These are phyloP conservation scores for Geosmithia flava DNA, from an alignment of 2,329 filamentous ascomycete genomes.

Conservation along the genomic window DNA sequence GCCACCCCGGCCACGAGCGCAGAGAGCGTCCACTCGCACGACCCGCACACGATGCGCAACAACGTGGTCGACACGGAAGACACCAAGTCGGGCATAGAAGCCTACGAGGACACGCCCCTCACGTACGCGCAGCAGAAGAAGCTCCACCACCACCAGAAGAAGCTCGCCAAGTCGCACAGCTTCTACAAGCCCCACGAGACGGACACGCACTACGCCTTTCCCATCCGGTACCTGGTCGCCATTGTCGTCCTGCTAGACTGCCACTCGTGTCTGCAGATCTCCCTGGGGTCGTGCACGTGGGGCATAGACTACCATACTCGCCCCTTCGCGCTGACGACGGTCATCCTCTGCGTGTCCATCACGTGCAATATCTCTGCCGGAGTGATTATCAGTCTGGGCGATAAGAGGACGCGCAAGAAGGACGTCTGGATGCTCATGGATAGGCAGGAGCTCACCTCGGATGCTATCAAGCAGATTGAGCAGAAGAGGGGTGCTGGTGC, in stretches of 20 bases:
- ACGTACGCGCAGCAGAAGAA: conserved; percentile 52
- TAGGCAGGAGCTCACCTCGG: conserved; percentile 59
- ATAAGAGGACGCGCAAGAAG: conserved; percentile 70
- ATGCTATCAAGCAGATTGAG: conserved; percentile 37
- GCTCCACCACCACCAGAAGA: conserved; percentile 65
- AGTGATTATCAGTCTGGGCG: conserved; percentile 63
- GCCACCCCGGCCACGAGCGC: background rate
- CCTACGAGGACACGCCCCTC: conserved; percentile 48
- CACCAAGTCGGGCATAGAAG: conserved; percentile 20
- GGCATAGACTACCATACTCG: conserved; percentile 59
- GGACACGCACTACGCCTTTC: conserved; percentile 68
- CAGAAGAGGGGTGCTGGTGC: conserved; percentile 25
- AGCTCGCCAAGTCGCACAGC: conserved; percentile 71
- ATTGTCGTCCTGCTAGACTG: conserved; percentile 70
- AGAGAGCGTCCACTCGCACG: background rate
- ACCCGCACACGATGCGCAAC: conserved; percentile 8
- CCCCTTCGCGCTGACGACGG: conserved; percentile 61
- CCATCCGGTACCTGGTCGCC: conserved; percentile 58
- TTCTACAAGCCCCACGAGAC: conserved; percentile 89
- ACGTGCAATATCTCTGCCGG: conserved; percentile 67
- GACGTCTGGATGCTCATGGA: conserved; percentile 69
- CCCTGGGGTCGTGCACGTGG: conserved; percentile 69
- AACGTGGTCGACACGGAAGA: conserved; percentile 25
- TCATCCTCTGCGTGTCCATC: conserved; percentile 70
- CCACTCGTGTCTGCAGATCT: conserved; percentile 70